Percentiles rank a stretch among this genome's conserved stretches.
phyloP scores from a whole-genome alignment of 768 basidiomycete species.

The Xanthoconium purpureum region DNA sequence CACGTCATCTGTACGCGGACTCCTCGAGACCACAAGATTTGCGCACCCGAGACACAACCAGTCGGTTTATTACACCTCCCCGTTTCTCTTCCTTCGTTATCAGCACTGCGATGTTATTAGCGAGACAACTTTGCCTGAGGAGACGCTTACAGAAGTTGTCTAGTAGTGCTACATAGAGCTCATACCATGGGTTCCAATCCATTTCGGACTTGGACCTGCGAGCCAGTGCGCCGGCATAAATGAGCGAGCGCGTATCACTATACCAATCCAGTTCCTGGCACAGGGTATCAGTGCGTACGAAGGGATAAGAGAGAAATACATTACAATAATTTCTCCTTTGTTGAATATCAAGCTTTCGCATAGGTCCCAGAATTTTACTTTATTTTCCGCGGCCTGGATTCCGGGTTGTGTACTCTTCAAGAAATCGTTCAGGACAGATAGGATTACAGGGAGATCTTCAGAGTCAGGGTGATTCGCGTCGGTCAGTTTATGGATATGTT shows the following conservation, averaged over 20 bases:
- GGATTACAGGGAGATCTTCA: conserved; percentile 70
- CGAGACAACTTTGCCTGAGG: background rate
- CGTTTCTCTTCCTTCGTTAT: conserved; percentile 60
- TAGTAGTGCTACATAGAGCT: conserved; percentile 61
- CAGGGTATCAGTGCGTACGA: conserved; percentile 3
- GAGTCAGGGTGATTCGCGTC: conserved; percentile 75
- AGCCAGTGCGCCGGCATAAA: conserved; percentile 62
- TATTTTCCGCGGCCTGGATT: conserved; percentile 85
- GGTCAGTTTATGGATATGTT: conserved; percentile 65
- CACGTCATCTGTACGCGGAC: conserved; percentile 8
- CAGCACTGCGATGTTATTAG: conserved; percentile 45
- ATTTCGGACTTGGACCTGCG: conserved; percentile 62
- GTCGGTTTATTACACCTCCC: conserved; percentile 46
- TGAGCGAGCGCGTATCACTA: conserved; percentile 68
- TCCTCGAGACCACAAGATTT: background rate
- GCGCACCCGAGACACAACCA: conserved; percentile 66
- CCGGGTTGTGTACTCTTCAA: conserved; percentile 88
- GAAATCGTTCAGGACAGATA: conserved; percentile 64
- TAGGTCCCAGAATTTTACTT: conserved; percentile 83
- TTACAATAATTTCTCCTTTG: conserved; percentile 78
- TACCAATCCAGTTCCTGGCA: conserved; percentile 79
- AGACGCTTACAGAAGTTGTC: conserved; percentile 69
- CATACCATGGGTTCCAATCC: conserved; percentile 68
- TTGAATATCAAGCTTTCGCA: conserved; percentile 73
- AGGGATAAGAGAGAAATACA: conserved; percentile 20